These are phyloP conservation scores for Trichomonascus vanleenenianus DNA, from an alignment of 805 yeast genomes.

Conservation along the genomic window DNA sequence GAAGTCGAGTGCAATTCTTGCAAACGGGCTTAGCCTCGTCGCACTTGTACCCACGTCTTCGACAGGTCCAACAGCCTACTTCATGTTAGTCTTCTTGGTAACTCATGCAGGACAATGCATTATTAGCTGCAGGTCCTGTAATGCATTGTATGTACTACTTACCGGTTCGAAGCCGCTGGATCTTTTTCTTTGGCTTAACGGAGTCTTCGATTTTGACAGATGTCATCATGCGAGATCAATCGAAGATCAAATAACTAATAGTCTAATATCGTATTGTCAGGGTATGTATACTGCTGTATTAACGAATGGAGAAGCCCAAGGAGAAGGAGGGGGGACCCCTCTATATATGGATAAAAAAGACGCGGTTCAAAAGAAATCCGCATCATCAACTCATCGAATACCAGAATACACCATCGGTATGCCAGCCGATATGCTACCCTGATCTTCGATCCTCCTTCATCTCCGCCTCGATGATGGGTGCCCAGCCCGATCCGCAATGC, in stretches of 20 bases:
- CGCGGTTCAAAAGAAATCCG: not conserved
- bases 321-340: not conserved
- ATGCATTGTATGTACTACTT: no score
- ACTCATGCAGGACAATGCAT: not conserved
- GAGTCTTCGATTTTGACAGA: not conserved
- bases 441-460: no score
- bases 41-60: conserved; percentile 20
- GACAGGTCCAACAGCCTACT: conserved; percentile 22
- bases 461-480: no score
- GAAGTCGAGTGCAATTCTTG: conserved; percentile 15
- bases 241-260: not conserved
- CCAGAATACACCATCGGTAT: no score
- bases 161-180: conserved; percentile 16
- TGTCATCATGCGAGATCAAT: not conserved
- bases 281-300: no score
- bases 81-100: not conserved
- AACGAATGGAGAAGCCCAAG: no score
- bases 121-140: no score
- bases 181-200: conserved; percentile 13
- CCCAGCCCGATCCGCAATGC: no score
- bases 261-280: no score
- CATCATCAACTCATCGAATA: no score
- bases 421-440: no score
- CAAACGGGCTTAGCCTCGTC: conserved; percentile 21
- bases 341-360: not conserved